A percentile compares a stretch with the other conserved stretches of the same genome.
phyloP scores from a whole-genome alignment of 306 rosid genomes.

The Ziziphus jujuba region DNA sequence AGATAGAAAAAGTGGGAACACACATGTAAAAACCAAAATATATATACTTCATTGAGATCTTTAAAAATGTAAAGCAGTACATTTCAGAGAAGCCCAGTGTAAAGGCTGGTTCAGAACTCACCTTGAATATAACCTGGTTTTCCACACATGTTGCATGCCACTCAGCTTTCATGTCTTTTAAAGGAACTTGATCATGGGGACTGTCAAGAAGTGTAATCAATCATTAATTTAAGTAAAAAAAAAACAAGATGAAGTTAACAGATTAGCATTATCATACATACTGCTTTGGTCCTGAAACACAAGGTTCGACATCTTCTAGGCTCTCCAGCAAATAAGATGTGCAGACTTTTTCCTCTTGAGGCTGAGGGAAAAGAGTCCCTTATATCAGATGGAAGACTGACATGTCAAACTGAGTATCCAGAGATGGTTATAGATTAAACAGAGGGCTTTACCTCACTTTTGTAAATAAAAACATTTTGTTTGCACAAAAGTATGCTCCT shows the following conservation, averaged over 20 bases:
- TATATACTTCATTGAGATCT: no score
- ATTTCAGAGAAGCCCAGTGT: not conserved
- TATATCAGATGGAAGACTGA: no score
- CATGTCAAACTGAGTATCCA: not conserved
- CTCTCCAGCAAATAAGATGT: slow-evolving; percentile 83
- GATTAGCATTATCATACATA: slow-evolving; percentile 11
- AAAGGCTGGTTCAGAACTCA: slow-evolving; percentile 30
- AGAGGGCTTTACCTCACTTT: slow-evolving; percentile 56
- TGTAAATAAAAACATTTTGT: slow-evolving; percentile 82
- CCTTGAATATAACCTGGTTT: slow-evolving; percentile 94
- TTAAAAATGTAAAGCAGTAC: no score
- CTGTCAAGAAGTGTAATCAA: slow-evolving; percentile 30
- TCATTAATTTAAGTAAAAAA: not conserved
- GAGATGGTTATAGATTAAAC: not conserved
- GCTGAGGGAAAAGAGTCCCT: slow-evolving; percentile 44
- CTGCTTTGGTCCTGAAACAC: slow-evolving; percentile 97
- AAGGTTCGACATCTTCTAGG: slow-evolving; percentile 79
- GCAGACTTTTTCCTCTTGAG: slow-evolving; percentile 81
- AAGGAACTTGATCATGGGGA: slow-evolving; percentile 86
- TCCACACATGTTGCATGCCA: slow-evolving; percentile 94
- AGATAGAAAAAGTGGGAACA: no score
- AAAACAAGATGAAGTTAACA: not conserved
- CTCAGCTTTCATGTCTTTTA: slow-evolving; percentile 88
- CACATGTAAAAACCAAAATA: no score
- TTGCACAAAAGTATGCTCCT: slow-evolving; percentile 90